Evolutionary conservation across 2,329 filamentous ascomycete species (phyloP).

Genomic region (Beauveria australis): DNA sequence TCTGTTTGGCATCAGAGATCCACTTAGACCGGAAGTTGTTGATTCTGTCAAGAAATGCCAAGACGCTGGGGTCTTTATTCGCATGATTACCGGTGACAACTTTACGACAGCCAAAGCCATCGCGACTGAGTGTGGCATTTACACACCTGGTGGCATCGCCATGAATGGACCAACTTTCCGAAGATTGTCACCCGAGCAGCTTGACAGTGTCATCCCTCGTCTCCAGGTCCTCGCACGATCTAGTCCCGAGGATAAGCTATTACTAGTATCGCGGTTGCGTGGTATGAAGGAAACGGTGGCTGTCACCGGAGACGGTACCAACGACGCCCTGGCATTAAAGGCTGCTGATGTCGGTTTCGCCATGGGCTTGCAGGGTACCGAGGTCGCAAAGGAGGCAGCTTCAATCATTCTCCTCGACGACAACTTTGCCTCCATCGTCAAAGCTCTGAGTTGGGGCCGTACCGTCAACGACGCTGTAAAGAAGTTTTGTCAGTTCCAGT

Average conservation of each 20-base stretch:
- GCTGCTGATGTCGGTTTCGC: slow-evolving; percentile 60
- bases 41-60: slow-evolving; percentile 56
- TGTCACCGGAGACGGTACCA: slow-evolving; percentile 59
- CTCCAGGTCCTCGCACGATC: slow-evolving; percentile 62
- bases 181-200: slow-evolving; percentile 40
- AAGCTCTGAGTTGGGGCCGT: slow-evolving; percentile 53
- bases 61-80: slow-evolving; percentile 56
- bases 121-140: slow-evolving; percentile 57
- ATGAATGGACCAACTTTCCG: slow-evolving; percentile 50
- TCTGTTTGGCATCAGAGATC: slow-evolving; percentile 58
- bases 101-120: slow-evolving; percentile 37
- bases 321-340: slow-evolving; percentile 58
- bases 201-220: slow-evolving; percentile 47
- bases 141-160: slow-evolving; percentile 48
- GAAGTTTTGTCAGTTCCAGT: slow-evolving; percentile 50
- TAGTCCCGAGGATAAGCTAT: slow-evolving; percentile 61
- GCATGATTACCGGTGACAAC: slow-evolving; percentile 51
- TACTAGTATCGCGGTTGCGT: slow-evolving; percentile 55
- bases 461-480: slow-evolving; percentile 56
- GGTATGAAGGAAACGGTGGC: slow-evolving; percentile 59
- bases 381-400: slow-evolving; percentile 55
- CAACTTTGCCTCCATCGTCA: slow-evolving; percentile 56
- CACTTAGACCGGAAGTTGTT: slow-evolving; percentile 53
- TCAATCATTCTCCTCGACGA: slow-evolving; percentile 56
- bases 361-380: slow-evolving; percentile 59